Base-by-base conservation (phyloP, 129 eudicot species). In the Ambrosia trifida region DNA sequence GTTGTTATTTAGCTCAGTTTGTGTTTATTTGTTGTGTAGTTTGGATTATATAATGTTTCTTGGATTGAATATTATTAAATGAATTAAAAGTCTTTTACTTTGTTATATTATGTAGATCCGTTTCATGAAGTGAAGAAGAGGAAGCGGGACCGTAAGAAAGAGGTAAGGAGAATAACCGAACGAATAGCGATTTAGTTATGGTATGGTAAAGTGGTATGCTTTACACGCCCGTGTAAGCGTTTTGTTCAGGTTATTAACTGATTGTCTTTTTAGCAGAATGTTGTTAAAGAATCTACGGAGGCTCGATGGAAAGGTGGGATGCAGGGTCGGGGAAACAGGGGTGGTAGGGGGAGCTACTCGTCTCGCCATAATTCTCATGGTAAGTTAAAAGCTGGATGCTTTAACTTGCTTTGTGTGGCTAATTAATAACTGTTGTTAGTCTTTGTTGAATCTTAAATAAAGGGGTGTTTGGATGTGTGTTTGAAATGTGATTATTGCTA, bases 121-220 rank as follows among this genome's bases (percentile, higher is more conserved):
- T 92, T 92, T 81, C 98, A 87, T 73, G 98, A 92, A 80, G 98
- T 92, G 3, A 89, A 68, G 3, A 89, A 68, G 78, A 92, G 91
- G 82, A 92, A 83, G 66, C 88, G 98, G 5, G 91, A 86, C 36
- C 83, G 89, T 63, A 87, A 82, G 63, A 89, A 83, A 76, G 98
- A 93, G 96, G 98, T 93, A 89, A 43, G 28, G 36, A 40, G 46
- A 30, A 30, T 44, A 57, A 58, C 28, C 33, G 10, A 13, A 71
- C 10, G 14, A 14, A 18, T 20, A 13, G 57, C 10, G 11, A 7
- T 40, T 72, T 9, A 59, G 59, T 18, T 32, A 4, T 4, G 11
- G 12, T 31, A 58, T 30, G 64, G 11, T 19, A 11, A 11, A 4
- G 43, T 33, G 51, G 40, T 46, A 36, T 64, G 69, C 61, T 59